Conservation (phyloP, 2,329 filamentous ascomycete species). For the Talaromyces sp. region DNA sequence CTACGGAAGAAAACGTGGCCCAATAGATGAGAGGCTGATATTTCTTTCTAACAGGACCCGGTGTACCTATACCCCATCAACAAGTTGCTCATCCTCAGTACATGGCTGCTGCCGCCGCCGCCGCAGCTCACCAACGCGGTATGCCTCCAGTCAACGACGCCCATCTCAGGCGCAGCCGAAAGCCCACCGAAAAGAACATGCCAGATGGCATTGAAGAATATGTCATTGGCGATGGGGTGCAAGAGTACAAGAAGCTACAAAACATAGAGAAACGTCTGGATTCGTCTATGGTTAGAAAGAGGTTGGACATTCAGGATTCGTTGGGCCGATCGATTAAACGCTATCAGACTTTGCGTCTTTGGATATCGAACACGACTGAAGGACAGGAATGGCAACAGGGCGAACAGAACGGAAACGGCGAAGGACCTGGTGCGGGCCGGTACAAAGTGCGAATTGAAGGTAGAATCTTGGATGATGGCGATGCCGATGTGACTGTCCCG, state of each 20-base stretch:
- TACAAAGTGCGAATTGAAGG: conserved; percentile 93
- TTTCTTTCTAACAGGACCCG: conserved; percentile 22
- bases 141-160: conserved; percentile 38
- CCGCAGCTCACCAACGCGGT: conserved; percentile 28
- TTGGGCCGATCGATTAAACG: conserved; percentile 72
- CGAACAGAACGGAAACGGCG: conserved; percentile 69
- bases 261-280: conserved; percentile 86
- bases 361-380: conserved; percentile 92
- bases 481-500: conserved; percentile 48
- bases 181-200: conserved; percentile 91
- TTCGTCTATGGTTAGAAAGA: conserved; percentile 89
- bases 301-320: conserved; percentile 82
- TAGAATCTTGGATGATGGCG: conserved; percentile 69
- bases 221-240: conserved; percentile 75
- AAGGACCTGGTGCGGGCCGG: conserved; percentile 35
- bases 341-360: conserved; percentile 81
- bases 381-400: conserved; percentile 92
- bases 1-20: conserved; percentile 13
- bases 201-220: conserved; percentile 84
- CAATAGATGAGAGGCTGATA: neutral
- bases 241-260: conserved; percentile 77
- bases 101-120: conserved; percentile 25
- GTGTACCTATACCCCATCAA: conserved; percentile 36
- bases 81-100: conserved; percentile 39
- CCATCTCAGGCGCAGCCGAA: conserved; percentile 76